These are phyloP conservation scores for Rauvolfia tetraphylla DNA, from an alignment of 257 asterid species.

Conservation along the genomic window DNA sequence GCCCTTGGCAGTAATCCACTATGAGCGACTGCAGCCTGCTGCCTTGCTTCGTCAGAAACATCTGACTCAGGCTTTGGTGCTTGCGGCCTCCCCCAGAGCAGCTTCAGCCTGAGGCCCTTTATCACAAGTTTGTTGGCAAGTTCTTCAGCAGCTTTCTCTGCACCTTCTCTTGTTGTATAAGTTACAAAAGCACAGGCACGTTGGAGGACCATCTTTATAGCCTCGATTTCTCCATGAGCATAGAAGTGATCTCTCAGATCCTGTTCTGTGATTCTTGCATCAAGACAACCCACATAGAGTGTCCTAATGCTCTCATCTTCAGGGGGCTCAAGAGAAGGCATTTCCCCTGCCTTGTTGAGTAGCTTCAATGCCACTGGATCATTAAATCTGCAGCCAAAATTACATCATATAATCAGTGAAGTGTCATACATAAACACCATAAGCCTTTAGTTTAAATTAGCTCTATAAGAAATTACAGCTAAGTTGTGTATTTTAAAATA, in stretches of 20 bases:
- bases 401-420: not conserved
- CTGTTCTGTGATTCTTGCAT: conserved; percentile 78
- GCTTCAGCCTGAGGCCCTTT: conserved; percentile 85
- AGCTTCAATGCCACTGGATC: conserved; percentile 96
- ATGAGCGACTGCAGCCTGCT: conserved; percentile 72
- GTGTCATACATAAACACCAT: not conserved
- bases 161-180: conserved; percentile 93
- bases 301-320: conserved; percentile 93
- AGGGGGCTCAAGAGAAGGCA: conserved; percentile 97
- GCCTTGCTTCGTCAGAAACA: conserved; percentile 65
- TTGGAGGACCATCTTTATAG: conserved; percentile 80
- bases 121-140: conserved; percentile 79
- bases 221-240: conserved; percentile 94
- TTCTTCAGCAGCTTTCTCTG: conserved; percentile 97
- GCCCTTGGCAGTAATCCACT: conserved; percentile 87
- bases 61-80: conserved; percentile 65
- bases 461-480: not conserved
- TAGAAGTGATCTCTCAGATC: conserved; percentile 88
- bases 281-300: conserved; percentile 92
- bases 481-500: not conserved
- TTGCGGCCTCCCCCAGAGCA: conserved; percentile 95
- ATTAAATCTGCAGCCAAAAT: conserved; percentile 53
- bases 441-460: not conserved
- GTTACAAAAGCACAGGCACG: conserved; percentile 95
- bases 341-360: conserved; percentile 92